Percentiles rank a stretch among this genome's conserved stretches.
These are phyloP conservation scores for Rauvolfia tetraphylla DNA, from an alignment of 257 asterid genomes.

Conservation along the genomic window DNA sequence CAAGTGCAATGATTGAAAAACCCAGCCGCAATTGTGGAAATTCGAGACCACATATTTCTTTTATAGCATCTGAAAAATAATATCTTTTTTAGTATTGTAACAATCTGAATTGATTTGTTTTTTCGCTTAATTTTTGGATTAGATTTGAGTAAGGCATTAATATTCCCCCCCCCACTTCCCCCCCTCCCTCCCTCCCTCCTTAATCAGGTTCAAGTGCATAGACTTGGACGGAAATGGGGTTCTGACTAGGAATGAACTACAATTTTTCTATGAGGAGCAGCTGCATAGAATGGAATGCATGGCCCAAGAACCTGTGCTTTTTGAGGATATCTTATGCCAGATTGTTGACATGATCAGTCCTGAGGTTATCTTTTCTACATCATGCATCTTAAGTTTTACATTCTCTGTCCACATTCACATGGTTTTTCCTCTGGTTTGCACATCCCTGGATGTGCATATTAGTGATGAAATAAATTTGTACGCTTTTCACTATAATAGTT, in stretches of 20 bases:
- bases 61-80: constrained; percentile 5
- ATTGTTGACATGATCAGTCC: constrained; percentile 95
- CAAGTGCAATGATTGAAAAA: neutral
- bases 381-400: constrained; percentile 9
- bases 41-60: neutral
- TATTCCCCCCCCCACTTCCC: neutral
- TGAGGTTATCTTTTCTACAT: constrained; percentile 55
- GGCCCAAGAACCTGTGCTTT: constrained; percentile 99
- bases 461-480: neutral
- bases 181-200: neutral
- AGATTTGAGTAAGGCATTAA: neutral
- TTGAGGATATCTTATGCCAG: constrained; percentile 98
- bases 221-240: constrained; percentile 98
- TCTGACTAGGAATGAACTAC: constrained; percentile 91
- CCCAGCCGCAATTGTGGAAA: neutral
- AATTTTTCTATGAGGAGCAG: constrained; percentile 98
- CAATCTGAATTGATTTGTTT: neutral
- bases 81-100: neutral
- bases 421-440: constrained; percentile 6
- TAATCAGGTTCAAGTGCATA: constrained; percentile 95
- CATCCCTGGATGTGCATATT: neutral
- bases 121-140: neutral
- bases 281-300: constrained; percentile 99
- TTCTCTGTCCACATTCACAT: neutral
- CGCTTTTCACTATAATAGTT: neutral